Conservation (phyloP, 2,329 filamentous ascomycete species). For the Epichloe sibirici region DNA sequence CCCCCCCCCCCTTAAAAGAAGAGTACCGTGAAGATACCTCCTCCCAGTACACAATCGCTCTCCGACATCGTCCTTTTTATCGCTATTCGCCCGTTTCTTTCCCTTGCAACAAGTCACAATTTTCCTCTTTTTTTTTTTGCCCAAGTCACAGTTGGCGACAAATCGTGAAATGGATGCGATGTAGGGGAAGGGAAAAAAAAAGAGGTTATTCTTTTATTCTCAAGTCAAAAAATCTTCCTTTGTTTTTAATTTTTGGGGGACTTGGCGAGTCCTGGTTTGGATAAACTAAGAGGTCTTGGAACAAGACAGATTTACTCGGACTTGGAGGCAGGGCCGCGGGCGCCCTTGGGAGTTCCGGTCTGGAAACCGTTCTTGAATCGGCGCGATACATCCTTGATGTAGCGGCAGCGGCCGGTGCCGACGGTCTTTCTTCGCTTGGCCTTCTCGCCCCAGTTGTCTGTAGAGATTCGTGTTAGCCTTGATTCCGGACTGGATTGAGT, state of each 20-base stretch:
- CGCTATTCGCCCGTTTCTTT: too few species aligned
- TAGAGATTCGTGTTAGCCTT: slow-evolving; percentile 8
- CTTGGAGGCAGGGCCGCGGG: slow-evolving; percentile 32
- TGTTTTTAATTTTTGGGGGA: slow-evolving; percentile 5
- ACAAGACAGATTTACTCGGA: slow-evolving; percentile 8
- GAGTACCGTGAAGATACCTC: too few species aligned
- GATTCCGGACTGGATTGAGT: not conserved
- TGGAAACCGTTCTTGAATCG: slow-evolving; percentile 98
- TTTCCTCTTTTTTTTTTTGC: not conserved
- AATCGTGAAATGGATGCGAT: slow-evolving; percentile 2
- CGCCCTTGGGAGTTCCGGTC: slow-evolving; percentile 72
- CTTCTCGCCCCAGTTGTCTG: slow-evolving; percentile 99
- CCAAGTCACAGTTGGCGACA: not conserved
- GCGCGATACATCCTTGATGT: slow-evolving; percentile 84
- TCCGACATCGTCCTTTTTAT: too few species aligned
- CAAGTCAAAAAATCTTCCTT: not conserved
- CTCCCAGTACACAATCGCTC: too few species aligned
- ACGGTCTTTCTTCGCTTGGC: slow-evolving; percentile 99
- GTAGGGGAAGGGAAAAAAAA: not conserved
- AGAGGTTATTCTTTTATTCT: not conserved
- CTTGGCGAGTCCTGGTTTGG: slow-evolving; percentile 6
- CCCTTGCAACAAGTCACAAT: too few species aligned
- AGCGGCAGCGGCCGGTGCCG: slow-evolving; percentile 90
- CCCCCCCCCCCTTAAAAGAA: not conserved
- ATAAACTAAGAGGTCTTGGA: not conserved